Conservation (phyloP, 2,329 filamentous ascomycete genomes). For the Fusarium illudens region DNA sequence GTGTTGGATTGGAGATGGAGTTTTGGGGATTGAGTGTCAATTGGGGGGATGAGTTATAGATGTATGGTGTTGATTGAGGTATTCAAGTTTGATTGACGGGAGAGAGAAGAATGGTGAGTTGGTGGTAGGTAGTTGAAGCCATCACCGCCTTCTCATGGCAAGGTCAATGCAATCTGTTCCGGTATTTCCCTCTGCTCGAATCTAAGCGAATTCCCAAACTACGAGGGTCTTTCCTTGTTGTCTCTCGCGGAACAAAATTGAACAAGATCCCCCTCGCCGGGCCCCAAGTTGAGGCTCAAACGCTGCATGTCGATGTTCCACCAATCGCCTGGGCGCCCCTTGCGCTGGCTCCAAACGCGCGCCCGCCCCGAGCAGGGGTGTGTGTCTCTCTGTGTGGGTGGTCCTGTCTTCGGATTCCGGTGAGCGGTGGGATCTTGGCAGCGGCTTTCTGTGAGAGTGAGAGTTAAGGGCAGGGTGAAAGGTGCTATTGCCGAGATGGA, state of each 20-base stretch:
- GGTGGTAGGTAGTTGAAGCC: neutral
- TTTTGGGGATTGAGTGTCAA: neutral
- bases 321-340: constrained; percentile 39
- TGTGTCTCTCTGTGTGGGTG: too few relatives aligned
- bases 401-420: constrained; percentile 44
- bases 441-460: neutral
- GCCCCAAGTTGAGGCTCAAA: constrained; percentile 41
- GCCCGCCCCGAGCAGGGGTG: constrained; percentile 14
- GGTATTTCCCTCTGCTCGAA: neutral
- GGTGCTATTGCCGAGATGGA: neutral
- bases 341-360: constrained; percentile 41
- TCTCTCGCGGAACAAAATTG: neutral
- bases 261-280: constrained; percentile 5
- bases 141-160: neutral
- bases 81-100: neutral
- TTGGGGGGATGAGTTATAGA: neutral
- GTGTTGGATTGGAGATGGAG: neutral
- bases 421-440: constrained; percentile 38
- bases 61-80: neutral
- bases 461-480: neutral
- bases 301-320: constrained; percentile 35
- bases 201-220: constrained; percentile 1
- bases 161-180: neutral
- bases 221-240: too few relatives aligned
- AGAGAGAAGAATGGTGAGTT: neutral